Evolutionary conservation across 1,284 basidiomycete species (phyloP).

Genomic region (Malassezia arunalokei): DNA sequence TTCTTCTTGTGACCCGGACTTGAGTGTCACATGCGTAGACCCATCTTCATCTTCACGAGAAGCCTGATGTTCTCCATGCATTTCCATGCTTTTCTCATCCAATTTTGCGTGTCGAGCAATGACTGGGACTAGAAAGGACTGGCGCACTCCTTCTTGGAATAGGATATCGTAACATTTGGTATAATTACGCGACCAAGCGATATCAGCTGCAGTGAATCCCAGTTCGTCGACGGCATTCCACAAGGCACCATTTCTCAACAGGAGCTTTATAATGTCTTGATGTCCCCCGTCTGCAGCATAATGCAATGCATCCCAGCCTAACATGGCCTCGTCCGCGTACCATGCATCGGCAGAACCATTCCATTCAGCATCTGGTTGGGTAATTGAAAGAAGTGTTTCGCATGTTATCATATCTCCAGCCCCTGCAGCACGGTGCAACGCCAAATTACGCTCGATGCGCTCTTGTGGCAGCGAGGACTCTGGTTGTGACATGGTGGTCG

Average conservation of each 20-base stretch:
- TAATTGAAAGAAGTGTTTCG: slow-evolving; percentile 18
- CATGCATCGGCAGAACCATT: slow-evolving; percentile 71
- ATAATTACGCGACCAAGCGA: slow-evolving; percentile 37
- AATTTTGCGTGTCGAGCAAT: slow-evolving; percentile 28
- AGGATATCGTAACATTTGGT: slow-evolving; percentile 24
- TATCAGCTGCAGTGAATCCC: slow-evolving; percentile 36
- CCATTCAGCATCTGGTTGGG: slow-evolving; percentile 44
- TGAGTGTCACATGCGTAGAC: slow-evolving; percentile 48
- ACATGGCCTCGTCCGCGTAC: slow-evolving; percentile 59
- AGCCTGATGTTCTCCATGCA: slow-evolving; percentile 4
- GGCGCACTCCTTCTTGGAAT: slow-evolving; percentile 47
- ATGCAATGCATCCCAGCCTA: slow-evolving; percentile 66
- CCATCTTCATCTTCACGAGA: slow-evolving; percentile 23
- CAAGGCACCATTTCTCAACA: slow-evolving; percentile 70
- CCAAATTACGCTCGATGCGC: slow-evolving; percentile 24
- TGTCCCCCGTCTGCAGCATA: slow-evolving; percentile 70
- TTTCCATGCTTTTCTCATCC: slow-evolving; percentile 13
- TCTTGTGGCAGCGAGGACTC: neutral
- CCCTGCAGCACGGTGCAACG: slow-evolving; percentile 27
- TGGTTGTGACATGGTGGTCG: neutral
- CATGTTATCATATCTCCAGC: slow-evolving; percentile 19
- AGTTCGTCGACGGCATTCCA: slow-evolving; percentile 58
- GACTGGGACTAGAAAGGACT: slow-evolving; percentile 26
- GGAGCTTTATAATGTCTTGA: slow-evolving; percentile 54
- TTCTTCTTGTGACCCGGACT: slow-evolving; percentile 18